Evolutionary conservation across 768 basidiomycete species (phyloP).

Genomic region (Suillus variegatus): DNA sequence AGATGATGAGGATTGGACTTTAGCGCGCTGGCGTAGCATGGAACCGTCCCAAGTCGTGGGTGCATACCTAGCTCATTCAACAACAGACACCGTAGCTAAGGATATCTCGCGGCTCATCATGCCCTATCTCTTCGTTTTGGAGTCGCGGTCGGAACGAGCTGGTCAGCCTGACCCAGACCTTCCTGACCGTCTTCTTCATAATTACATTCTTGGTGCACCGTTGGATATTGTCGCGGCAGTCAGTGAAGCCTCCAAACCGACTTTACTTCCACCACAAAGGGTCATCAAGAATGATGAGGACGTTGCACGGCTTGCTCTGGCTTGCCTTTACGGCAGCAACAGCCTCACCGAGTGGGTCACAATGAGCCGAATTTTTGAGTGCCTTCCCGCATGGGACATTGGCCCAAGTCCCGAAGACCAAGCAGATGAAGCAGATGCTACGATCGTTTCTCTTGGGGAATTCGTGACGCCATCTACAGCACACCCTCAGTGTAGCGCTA

Average conservation of each 20-base stretch:
- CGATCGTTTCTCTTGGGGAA: constrained; percentile 74
- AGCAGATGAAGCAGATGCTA: constrained; percentile 79
- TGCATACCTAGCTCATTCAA: constrained; percentile 77
- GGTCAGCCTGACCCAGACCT: constrained; percentile 69
- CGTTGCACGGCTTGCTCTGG: constrained; percentile 82
- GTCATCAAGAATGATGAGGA: constrained; percentile 82
- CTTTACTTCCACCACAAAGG: constrained; percentile 66
- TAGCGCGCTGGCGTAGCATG: constrained; percentile 72
- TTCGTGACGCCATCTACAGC: constrained; percentile 77
- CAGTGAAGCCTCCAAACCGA: constrained; percentile 92
- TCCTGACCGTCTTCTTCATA: constrained; percentile 64
- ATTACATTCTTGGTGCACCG: constrained; percentile 69
- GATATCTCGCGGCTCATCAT: constrained; percentile 80
- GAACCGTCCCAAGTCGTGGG: constrained; percentile 62
- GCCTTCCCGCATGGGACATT: constrained; percentile 88
- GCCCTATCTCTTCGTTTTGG: constrained; percentile 92
- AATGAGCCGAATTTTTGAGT: constrained; percentile 95
- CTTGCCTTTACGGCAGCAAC: constrained; percentile 84
- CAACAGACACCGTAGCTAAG: constrained; percentile 58
- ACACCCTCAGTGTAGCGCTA: constrained; percentile 54
- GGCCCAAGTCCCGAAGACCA: constrained; percentile 56
- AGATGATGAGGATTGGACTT: constrained; percentile 68
- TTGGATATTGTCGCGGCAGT: constrained; percentile 71
- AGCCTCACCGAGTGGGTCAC: constrained; percentile 71
- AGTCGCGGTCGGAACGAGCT: constrained; percentile 81